Evolutionary conservation across 208 protist species (phyloP).

Genomic region (Wallacemonas sp.): DNA sequence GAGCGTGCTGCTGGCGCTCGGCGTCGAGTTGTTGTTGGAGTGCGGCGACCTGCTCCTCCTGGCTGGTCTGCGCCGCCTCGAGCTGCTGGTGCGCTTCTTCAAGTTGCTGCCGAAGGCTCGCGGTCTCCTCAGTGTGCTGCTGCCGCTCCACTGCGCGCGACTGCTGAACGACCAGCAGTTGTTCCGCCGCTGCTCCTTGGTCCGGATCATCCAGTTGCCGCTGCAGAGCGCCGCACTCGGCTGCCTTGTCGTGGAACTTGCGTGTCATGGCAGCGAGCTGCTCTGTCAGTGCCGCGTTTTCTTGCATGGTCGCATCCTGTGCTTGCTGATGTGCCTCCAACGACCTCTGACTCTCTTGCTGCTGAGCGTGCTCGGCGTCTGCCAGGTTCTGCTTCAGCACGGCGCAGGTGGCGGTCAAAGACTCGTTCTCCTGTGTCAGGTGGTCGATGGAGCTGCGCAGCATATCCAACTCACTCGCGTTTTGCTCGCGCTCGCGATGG

Average conservation of each 20-base stretch:
- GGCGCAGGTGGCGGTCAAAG: not conserved
- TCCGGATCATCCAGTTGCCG: not conserved
- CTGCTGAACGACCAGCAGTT: too few relatives aligned
- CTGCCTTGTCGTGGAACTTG: not conserved
- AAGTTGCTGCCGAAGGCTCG: constrained; percentile 7
- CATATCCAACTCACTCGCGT: constrained; percentile 31
- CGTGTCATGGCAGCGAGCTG: not conserved
- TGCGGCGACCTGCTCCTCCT: constrained; percentile 11
- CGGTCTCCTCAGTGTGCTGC: constrained; percentile 15
- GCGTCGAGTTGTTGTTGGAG: constrained; percentile 17
- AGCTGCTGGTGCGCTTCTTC: not conserved
- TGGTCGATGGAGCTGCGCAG: constrained; percentile 21
- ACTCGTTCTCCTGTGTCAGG: constrained; percentile 18
- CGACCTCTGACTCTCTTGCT: constrained; percentile 6
- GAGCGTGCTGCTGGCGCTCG: too few relatives aligned
- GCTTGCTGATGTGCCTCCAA: not conserved
- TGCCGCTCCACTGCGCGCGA: not conserved
- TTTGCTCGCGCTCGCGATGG: constrained; percentile 40
- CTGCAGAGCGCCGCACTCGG: not conserved
- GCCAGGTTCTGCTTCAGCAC: not conserved
- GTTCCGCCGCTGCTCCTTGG: too few relatives aligned
- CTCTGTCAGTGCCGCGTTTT: not conserved
- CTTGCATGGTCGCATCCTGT: not conserved
- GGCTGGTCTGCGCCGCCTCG: not conserved
- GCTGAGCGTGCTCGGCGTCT: constrained; percentile 13